These are phyloP conservation scores for Phialophora expanda DNA, from an alignment of 2,329 filamentous ascomycete species.

Conservation along the genomic window DNA sequence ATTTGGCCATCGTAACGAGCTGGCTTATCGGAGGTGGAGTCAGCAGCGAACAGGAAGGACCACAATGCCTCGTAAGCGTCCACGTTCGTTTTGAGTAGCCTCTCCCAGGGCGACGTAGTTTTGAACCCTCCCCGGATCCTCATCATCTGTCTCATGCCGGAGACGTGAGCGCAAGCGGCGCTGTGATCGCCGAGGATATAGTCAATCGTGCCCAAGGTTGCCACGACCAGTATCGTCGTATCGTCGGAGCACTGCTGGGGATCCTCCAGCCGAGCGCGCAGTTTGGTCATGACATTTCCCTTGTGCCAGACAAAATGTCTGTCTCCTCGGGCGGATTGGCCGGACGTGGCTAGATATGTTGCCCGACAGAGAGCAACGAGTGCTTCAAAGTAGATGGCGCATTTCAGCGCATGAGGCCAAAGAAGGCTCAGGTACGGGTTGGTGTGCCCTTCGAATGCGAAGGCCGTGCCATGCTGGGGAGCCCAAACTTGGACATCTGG, in stretches of 20 bases:
- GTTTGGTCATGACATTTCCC: conserved; percentile 26
- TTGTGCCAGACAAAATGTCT: conserved; percentile 19
- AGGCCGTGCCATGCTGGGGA: conserved; percentile 28
- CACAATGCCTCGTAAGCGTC: conserved; percentile 28
- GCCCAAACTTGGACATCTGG: conserved; percentile 29
- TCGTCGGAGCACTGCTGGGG: conserved; percentile 25
- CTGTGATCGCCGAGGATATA: conserved; percentile 29
- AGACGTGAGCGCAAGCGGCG: conserved; percentile 21
- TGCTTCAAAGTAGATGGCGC: conserved; percentile 25
- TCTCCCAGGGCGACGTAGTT: conserved; percentile 19
- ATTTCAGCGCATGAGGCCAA: conserved; percentile 27
- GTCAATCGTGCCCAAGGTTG: conserved; percentile 27
- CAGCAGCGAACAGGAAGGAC: conserved; percentile 24
- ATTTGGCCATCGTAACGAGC: conserved; percentile 11
- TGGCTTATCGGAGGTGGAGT: conserved; percentile 6
- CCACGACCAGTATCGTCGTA: conserved; percentile 26
- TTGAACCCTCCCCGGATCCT: conserved; percentile 26
- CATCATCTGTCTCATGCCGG: conserved; percentile 31
- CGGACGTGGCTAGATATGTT: conserved; percentile 16
- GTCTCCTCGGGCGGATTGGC: conserved; percentile 19
- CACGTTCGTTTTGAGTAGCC: conserved; percentile 20
- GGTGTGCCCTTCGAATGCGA: conserved; percentile 26
- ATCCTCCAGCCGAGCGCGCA: conserved; percentile 19
- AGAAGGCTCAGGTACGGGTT: conserved; percentile 30
- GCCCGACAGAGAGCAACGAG: conserved; percentile 28